These are phyloP conservation scores for Helotiales sp. DNA, from an alignment of 2,329 filamentous ascomycete genomes.

Conservation along the genomic window DNA sequence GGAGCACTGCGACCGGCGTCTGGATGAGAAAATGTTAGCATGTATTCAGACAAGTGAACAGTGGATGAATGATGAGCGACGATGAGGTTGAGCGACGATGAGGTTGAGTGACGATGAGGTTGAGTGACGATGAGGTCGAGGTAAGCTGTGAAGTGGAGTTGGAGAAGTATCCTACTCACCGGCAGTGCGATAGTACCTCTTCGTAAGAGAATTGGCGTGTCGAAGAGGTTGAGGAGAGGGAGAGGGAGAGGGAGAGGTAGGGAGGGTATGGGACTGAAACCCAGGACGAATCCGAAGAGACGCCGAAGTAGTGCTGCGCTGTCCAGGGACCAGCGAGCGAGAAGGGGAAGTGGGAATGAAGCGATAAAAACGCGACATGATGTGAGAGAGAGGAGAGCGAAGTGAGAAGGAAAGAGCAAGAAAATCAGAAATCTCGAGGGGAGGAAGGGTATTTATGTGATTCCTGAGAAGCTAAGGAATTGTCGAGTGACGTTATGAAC, in stretches of 20 bases:
- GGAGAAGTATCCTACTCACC: no score
- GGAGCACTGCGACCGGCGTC: not conserved
- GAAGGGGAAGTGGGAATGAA: not conserved
- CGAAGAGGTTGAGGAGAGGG: not conserved
- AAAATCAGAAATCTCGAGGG: not conserved
- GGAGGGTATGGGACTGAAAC: not conserved
- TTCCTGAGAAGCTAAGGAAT: not conserved
- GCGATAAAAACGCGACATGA: constrained; percentile 3
- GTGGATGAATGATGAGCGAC: not conserved
- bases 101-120: not conserved
- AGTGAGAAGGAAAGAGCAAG: not conserved
- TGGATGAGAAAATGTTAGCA: not conserved
- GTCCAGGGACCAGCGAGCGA: constrained; percentile 1
- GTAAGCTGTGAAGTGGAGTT: not conserved
- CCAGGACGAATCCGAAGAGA: constrained; percentile 3
- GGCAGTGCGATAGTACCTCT: not conserved
- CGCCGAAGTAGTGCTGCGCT: not conserved
- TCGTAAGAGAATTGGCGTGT: no score
- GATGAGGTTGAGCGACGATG: not conserved
- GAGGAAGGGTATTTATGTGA: not conserved
- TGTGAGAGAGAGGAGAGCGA: not conserved
- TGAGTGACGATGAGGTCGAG: not conserved
- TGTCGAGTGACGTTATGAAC: not conserved
- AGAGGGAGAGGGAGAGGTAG: not conserved
- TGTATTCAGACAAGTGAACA: not conserved